phyloP scores from a whole-genome alignment of 345 rosid genomes.

The Melaleuca alternifolia region DNA sequence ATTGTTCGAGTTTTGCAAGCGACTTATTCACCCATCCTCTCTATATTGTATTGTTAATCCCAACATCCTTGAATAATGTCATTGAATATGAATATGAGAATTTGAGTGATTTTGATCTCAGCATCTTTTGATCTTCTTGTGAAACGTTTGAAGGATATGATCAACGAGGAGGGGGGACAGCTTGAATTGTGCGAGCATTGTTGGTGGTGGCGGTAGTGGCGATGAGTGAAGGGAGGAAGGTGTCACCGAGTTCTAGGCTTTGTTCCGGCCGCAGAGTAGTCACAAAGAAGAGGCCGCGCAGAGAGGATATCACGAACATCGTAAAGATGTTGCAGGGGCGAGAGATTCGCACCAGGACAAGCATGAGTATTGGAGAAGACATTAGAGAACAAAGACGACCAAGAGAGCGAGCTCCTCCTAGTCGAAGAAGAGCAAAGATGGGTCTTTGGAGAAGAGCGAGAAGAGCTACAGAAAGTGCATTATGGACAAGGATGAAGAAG shows the following conservation, averaged over 20 bases:
- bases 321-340: conserved; percentile 58
- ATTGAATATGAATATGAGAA: too few species aligned
- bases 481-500: not conserved
- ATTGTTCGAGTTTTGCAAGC: too few species aligned
- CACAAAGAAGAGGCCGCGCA: conserved; percentile 41
- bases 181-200: not conserved
- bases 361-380: not conserved
- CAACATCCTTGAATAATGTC: too few species aligned
- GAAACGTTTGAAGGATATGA: too few species aligned
- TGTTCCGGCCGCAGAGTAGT: conserved; percentile 56
- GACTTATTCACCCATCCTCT: too few species aligned
- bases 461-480: not conserved
- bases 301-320: conserved; percentile 50
- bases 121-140: too few species aligned
- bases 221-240: conserved; percentile 65
- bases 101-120: too few species aligned
- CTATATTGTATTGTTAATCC: too few species aligned
- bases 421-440: not conserved
- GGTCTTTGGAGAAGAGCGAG: not conserved
- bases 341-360: conserved; percentile 43
- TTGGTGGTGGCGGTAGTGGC: not conserved
- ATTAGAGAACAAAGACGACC: not conserved
- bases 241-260: conserved; percentile 70
- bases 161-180: not conserved
- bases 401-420: not conserved